A percentile compares a stretch with the other conserved stretches of the same genome.
Evolutionary conservation across 768 basidiomycete species (phyloP).

Genomic region (Peribolospora kevripleyi): DNA sequence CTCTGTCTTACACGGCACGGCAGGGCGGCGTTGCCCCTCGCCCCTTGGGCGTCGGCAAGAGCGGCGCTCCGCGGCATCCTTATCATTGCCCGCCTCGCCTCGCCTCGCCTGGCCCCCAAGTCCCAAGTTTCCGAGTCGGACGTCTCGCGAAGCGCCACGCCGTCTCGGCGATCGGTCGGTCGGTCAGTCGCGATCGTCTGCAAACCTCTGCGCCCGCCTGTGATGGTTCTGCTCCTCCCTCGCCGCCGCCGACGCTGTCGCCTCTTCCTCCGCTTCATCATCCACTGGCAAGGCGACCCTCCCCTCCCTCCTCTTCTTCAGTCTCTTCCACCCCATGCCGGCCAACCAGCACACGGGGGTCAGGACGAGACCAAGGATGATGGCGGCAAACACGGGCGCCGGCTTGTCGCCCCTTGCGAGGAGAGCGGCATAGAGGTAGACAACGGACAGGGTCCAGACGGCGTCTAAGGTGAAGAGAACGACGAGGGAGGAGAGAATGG

Average conservation of each 20-base stretch:
- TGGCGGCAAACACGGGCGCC: slow-evolving; percentile 17
- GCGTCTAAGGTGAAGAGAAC: slow-evolving; percentile 12
- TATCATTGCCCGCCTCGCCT: no score
- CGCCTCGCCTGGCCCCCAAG: no score
- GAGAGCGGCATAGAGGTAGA: slow-evolving; percentile 14
- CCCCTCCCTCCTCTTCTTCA: slow-evolving; percentile 17
- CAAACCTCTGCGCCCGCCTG: no score
- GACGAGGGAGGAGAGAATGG: slow-evolving; percentile 15
- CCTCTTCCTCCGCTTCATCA: slow-evolving; percentile 13
- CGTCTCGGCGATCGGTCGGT: no score
- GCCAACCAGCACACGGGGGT: slow-evolving; percentile 20
- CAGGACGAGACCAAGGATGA: slow-evolving; percentile 20
- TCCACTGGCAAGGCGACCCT: slow-evolving; percentile 20
- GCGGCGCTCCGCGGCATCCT: no score
- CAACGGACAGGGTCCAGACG: slow-evolving; percentile 12
- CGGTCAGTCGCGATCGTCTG: no score
- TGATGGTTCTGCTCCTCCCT: no score
- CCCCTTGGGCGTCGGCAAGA: no score
- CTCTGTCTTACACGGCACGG: no score
- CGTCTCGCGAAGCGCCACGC: no score
- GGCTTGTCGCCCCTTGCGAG: slow-evolving; percentile 17
- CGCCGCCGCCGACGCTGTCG: background rate
- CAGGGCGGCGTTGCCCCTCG: no score
- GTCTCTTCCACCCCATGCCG: slow-evolving; percentile 18
- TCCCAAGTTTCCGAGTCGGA: no score